Evolutionary conservation across 116 monocot species (phyloP), one percentile per base, ranked within the genome.

Genomic region (Posidonia oceanica): DNA sequence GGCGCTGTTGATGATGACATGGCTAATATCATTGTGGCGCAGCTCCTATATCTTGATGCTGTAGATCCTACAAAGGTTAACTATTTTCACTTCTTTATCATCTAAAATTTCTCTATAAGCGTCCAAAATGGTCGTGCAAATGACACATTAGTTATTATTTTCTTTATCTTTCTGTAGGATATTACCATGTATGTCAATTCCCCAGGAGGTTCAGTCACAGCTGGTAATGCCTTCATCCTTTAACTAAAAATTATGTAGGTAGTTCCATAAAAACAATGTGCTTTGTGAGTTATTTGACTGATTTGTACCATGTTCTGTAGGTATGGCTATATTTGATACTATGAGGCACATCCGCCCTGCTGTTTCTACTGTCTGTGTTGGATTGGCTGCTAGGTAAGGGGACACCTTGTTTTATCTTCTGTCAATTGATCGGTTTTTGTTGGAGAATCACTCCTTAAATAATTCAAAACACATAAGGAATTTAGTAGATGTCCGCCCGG

Each of bases 261-360:
- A 29, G 29, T 29, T 29, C 29, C 29, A 29, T 29, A 38, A 0
- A 70, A 13, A 14, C 38, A 10, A 8, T 22, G 36, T 21, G 6
- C 39, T 22, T 14, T 68, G 42, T 44, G 60, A 39, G 56, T 66
- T 40, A 51, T 15, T 59, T 51, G 65, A 29, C 4, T 53, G 39
- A 36, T 8, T 29, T 52, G 20, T 69, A 52, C 37, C 62, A 68
- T 68, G 2, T 15, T 63, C 38, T 62, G 4, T 56, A 98, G 97
- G 97, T 54, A 98, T 98, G 97, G 93, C 93, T 6, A 80, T 98
- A 71, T 98, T 98, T 71, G 97, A 98, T 70, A 98, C 97, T n/a
- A 98, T 98, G 85, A 85, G 86, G 75, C 93, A 93, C 68, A 93
- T 98, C 36, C 72, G 97, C 23, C 89, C 93, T 48, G 81, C 82